Base-by-base conservation (phyloP, 176 grass and related monocot species). In the Panicum miliaceum region DNA sequence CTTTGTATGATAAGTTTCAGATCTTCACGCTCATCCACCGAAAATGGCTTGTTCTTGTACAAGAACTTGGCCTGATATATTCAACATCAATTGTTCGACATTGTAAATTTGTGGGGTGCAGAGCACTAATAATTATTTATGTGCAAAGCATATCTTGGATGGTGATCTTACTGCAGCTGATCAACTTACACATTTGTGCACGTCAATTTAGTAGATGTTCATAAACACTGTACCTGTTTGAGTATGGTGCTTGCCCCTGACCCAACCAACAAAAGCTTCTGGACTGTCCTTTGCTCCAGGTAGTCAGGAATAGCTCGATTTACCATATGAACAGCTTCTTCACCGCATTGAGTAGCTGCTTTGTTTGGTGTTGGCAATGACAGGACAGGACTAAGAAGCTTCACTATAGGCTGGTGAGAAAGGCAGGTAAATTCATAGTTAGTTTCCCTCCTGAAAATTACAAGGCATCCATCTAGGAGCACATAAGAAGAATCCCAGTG, bases 201-300 rank as follows among this genome's bases (percentile, higher is more conserved):
- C 16, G 35, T 70, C 9, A 54, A 71, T 25, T 74, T 36, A 76
- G 43, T 36, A 72, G 7, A 84, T 52, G 25, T 62, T 14, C 15
- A 32, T 25, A 80, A 71, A 79, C 35, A 66, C 58, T 40, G 12
- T 82, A 99, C 97, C 97, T 99, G 97, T 77, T 99, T 99, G 82
- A 99, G 84, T 84, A 99, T 94, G 74, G 97, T 99, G 84, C 91
- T 94, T 64, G 93, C 88, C 64, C 93, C 97, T 72, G 93, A 96
- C 69, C 93, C 93, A 81, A 99, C 84, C 82, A 99, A 85, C 64
- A 99, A 57, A 82, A 94, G 50, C 81, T 94, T 99, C 59, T 96
- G 93, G 34, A 82, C 69, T 68, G 74, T 82, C 52, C 75, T 91
- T 73, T 82, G 83, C 43, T 99, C 91, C 25, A 94, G 71, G 57